A percentile compares a stretch with the other conserved stretches of the same genome.
Evolutionary conservation across 163 green algal species (phyloP).

Genomic region (Volvox carteri): DNA sequence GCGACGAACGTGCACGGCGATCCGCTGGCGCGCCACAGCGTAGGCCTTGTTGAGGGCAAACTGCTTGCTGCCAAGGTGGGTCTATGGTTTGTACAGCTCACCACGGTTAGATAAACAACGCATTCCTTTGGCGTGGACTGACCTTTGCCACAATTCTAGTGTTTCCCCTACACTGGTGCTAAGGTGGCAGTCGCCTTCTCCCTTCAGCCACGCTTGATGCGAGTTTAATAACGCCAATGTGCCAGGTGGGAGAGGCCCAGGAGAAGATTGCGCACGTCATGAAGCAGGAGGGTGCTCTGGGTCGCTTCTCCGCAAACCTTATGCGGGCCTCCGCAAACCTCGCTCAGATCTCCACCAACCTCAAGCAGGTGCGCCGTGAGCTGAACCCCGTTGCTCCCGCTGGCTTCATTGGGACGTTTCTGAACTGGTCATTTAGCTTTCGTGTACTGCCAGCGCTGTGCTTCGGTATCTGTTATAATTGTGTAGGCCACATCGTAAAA

Average conservation of each 20-base stretch:
- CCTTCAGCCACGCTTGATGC: not conserved
- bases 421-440: too few relatives aligned
- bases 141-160: too few relatives aligned
- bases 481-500: too few relatives aligned
- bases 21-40: constrained; percentile 58
- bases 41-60: constrained; percentile 76
- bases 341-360: constrained; percentile 14
- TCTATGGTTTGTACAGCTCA: too few relatives aligned
- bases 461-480: too few relatives aligned
- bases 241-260: constrained; percentile 46
- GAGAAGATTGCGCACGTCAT: not conserved
- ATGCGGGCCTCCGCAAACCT: constrained; percentile 34
- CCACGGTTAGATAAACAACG: too few relatives aligned
- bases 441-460: too few relatives aligned
- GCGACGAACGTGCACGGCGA: constrained; percentile 54
- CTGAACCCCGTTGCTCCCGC: not conserved
- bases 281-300: constrained; percentile 16
- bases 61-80: constrained; percentile 64
- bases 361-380: constrained; percentile 33
- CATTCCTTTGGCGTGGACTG: too few relatives aligned
- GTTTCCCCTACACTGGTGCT: not conserved
- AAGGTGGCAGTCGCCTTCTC: not conserved
- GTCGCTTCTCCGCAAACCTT: constrained; percentile 37
- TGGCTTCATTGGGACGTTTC: not conserved
- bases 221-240: not conserved